Percentiles rank a stretch among this genome's conserved stretches.
Conservation (phyloP, 805 yeast genomes). For the Candida railenensis region DNA sequence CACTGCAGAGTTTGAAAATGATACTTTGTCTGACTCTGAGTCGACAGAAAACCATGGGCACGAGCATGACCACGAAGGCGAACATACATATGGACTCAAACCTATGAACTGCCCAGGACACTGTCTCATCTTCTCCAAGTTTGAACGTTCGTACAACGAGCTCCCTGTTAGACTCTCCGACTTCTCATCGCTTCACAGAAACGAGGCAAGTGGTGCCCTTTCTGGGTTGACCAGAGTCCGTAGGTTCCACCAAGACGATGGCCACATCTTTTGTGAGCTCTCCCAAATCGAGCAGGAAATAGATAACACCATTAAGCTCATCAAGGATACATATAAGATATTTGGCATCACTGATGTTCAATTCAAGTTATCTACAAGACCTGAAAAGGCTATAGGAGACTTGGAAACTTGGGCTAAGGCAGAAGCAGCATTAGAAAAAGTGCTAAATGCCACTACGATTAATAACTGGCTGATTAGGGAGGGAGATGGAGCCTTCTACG, state of each 20-base stretch:
- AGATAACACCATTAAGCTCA: slow-evolving; percentile 62
- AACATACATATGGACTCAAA: slow-evolving; percentile 69
- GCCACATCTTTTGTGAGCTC: slow-evolving; percentile 87
- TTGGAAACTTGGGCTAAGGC: slow-evolving; percentile 80
- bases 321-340: slow-evolving; percentile 69
- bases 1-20: slow-evolving; percentile 6
- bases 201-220: slow-evolving; percentile 92
- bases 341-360: slow-evolving; percentile 56
- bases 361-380: slow-evolving; percentile 81
- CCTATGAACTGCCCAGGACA: slow-evolving; percentile 98
- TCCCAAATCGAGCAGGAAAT: slow-evolving; percentile 79
- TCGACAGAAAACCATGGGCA: slow-evolving; percentile 6
- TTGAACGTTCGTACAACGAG: slow-evolving; percentile 80
- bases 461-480: slow-evolving; percentile 72
- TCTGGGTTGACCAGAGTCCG: slow-evolving; percentile 92
- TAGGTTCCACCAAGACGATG: slow-evolving; percentile 97
- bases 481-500: slow-evolving; percentile 98
- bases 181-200: slow-evolving; percentile 88
- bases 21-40: not conserved
- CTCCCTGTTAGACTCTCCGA: slow-evolving; percentile 84
- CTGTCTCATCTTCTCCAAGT: slow-evolving; percentile 74
- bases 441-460: slow-evolving; percentile 47
- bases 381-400: slow-evolving; percentile 78
- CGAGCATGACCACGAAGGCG: slow-evolving; percentile 12
- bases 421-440: slow-evolving; percentile 61